A percentile compares a stretch with the other conserved stretches of the same genome.
Evolutionary conservation across 73 alveolate genomes (phyloP).

Genomic region (Paramecium caudatum): DNA sequence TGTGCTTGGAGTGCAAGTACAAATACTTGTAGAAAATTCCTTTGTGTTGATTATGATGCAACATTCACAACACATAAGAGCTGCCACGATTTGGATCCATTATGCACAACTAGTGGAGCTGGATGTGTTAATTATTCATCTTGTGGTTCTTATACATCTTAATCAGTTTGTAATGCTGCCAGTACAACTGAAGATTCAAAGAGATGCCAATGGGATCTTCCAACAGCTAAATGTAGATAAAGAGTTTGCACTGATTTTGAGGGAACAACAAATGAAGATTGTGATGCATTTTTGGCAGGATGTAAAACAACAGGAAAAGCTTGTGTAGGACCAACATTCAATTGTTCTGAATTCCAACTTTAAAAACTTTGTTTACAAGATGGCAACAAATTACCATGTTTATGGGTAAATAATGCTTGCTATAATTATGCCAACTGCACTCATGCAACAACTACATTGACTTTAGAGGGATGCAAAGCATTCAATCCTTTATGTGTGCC

Average conservation of each 20-base stretch:
- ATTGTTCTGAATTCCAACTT: background rate
- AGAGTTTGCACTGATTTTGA: background rate
- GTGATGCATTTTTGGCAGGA: conserved; percentile 14
- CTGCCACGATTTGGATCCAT: background rate
- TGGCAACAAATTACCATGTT: conserved; percentile 13
- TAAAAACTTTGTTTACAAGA: conserved; percentile 19
- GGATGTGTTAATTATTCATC: background rate
- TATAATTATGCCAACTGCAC: conserved; percentile 17
- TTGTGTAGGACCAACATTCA: conserved; percentile 30
- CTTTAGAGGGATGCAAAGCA: background rate
- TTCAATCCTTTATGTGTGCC: background rate
- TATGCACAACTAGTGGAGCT: conserved; percentile 58
- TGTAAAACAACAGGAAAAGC: conserved; percentile 18
- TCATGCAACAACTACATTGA: background rate
- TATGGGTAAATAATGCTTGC: conserved; percentile 20
- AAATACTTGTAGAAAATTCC: background rate
- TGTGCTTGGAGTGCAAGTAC: conserved; percentile 42
- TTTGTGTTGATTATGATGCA: conserved; percentile 23
- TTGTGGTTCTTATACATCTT: background rate
- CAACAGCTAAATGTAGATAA: conserved; percentile 37
- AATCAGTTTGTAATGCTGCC: conserved; percentile 37
- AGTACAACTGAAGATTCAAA: background rate
- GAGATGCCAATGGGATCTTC: conserved; percentile 11
- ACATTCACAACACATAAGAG: background rate
- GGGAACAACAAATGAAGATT: conserved; percentile 1